Conservation (phyloP, 768 basidiomycete genomes). For the Phanerochaete carnosa region DNA sequence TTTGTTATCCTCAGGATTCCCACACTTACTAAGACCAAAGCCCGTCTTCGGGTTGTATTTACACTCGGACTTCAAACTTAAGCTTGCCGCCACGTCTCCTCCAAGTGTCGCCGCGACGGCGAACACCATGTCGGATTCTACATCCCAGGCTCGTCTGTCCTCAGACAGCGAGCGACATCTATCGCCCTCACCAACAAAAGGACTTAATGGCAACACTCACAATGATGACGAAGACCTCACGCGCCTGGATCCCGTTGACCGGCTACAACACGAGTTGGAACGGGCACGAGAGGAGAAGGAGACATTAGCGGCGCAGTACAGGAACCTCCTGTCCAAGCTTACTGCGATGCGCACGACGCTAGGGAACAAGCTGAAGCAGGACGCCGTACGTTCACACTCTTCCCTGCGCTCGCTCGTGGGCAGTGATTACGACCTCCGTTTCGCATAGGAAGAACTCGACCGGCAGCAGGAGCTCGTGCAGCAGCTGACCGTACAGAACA, state of each 20-base stretch:
- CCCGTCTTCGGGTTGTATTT: background rate
- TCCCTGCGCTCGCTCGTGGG: background rate
- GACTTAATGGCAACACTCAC: constrained; percentile 20
- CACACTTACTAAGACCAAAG: background rate
- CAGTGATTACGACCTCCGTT: constrained; percentile 10
- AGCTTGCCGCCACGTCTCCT: background rate
- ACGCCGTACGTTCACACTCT: constrained; percentile 67
- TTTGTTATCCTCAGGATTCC: too few species aligned
- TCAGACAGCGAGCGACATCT: constrained; percentile 22
- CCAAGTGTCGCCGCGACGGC: background rate
- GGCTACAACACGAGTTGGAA: constrained; percentile 73
- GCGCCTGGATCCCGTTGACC: constrained; percentile 46
- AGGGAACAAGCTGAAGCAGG: constrained; percentile 92
- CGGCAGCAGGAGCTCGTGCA: constrained; percentile 83
- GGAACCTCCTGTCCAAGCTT: constrained; percentile 80
- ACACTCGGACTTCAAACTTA: background rate
- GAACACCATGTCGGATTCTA: background rate
- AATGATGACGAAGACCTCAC: constrained; percentile 29
- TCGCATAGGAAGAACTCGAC: constrained; percentile 92
- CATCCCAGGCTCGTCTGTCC: constrained; percentile 19
- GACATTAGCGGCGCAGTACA: constrained; percentile 79
- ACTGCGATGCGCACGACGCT: constrained; percentile 91
- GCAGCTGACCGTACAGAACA: constrained; percentile 72
- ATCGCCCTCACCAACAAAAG: constrained; percentile 24
- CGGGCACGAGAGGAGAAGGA: constrained; percentile 85